A percentile compares a stretch with the other conserved stretches of the same genome.
Evolutionary conservation across 2,329 filamentous ascomycete species (phyloP).

Genomic region (Dichotomopilus funicola): DNA sequence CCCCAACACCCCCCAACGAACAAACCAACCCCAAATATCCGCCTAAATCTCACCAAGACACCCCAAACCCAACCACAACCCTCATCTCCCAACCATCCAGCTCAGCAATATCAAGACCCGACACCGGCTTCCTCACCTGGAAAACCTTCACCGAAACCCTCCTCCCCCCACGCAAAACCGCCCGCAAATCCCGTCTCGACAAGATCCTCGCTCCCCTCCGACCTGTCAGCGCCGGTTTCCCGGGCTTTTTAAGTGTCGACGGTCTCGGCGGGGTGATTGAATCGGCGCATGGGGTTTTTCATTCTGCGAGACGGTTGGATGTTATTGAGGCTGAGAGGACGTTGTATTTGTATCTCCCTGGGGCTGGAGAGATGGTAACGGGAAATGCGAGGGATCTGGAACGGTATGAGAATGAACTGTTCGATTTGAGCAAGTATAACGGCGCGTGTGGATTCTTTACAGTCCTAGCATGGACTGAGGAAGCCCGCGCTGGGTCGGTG

Average conservation of each 20-base stretch:
- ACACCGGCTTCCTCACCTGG: constrained; percentile 17
- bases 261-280: constrained; percentile 19
- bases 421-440: constrained; percentile 20
- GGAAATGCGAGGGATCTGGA: too few species aligned
- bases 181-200: constrained; percentile 13
- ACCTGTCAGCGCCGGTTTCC: constrained; percentile 16
- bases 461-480: constrained; percentile 19
- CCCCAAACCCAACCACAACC: too few species aligned
- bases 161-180: constrained; percentile 14
- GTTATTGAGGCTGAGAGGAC: constrained; percentile 18
- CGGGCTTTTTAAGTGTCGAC: constrained; percentile 17
- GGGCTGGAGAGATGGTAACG: too few species aligned
- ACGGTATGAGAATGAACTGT: constrained; percentile 20
- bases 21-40: too few species aligned
- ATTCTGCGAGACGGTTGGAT: constrained; percentile 17
- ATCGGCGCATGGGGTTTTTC: constrained; percentile 19
- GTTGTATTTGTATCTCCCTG: too few species aligned
- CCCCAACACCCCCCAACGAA: too few species aligned
- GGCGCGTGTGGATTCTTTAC: constrained; percentile 17
- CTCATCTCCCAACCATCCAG: too few species aligned
- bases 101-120: too few species aligned
- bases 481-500: constrained; percentile 12
- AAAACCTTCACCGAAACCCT: constrained; percentile 11
- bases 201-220: constrained; percentile 16
- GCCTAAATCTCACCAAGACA: too few species aligned